phyloP scores from a whole-genome alignment of 192 early-diverging fungal species.

The Coemansia sp. region DNA sequence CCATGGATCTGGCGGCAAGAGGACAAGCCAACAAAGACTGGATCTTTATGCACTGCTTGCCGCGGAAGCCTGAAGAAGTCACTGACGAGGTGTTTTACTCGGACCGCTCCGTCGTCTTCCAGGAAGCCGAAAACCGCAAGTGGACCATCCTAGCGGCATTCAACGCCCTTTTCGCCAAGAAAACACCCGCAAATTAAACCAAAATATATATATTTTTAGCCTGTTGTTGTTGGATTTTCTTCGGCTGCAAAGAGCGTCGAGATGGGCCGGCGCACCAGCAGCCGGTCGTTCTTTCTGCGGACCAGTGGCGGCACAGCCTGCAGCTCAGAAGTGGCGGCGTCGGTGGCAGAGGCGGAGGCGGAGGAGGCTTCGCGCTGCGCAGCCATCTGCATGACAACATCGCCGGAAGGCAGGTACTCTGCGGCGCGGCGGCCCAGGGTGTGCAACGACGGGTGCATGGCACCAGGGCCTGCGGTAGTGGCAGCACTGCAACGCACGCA shows the following conservation, averaged over 20 bases:
- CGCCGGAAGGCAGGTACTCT: conserved; percentile 31
- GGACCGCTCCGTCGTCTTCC: conserved; percentile 90
- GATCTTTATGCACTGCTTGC: conserved; percentile 99
- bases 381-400: conserved; percentile 34
- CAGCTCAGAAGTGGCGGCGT: background rate
- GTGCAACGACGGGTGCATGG: conserved; percentile 18
- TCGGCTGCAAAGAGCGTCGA: conserved; percentile 30
- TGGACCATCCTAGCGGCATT: conserved; percentile 95
- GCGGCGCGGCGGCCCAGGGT: conserved; percentile 37
- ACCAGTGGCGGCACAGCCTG: background rate
- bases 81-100: conserved; percentile 96
- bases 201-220: background rate
- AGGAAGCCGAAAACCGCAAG: conserved; percentile 99
- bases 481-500: conserved; percentile 33
- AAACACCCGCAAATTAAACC: too few species aligned
- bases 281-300: conserved; percentile 17
- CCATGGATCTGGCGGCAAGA: conserved; percentile 75
- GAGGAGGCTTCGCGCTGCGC: conserved; percentile 20
- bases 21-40: conserved; percentile 86
- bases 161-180: conserved; percentile 61
- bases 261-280: conserved; percentile 33
- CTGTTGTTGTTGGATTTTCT: background rate
- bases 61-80: conserved; percentile 96
- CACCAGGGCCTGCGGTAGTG: background rate
- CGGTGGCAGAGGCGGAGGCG: too few species aligned